Conservation (phyloP, 768 basidiomycete genomes). For the Lentinula boryana region DNA sequence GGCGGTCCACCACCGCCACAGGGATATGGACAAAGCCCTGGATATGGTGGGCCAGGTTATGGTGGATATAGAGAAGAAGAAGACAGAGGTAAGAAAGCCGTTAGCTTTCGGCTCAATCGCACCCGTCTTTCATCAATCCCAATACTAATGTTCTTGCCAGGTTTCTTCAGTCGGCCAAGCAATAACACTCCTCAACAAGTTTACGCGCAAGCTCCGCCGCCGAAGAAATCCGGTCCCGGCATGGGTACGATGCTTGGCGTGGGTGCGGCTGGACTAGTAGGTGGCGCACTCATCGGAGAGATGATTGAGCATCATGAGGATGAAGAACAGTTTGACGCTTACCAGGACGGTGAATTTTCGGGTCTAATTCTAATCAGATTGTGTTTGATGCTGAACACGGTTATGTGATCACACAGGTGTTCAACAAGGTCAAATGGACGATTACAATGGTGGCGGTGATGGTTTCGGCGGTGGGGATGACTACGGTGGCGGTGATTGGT, state of each 20-base stretch:
- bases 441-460: neutral
- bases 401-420: neutral
- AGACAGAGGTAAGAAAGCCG: constrained; percentile 17
- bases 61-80: constrained; percentile 12
- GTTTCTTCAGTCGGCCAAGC: constrained; percentile 23
- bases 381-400: neutral
- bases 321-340: constrained; percentile 5
- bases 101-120: neutral
- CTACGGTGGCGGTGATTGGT: neutral
- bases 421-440: constrained; percentile 2
- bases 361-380: neutral
- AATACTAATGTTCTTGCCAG: constrained; percentile 11
- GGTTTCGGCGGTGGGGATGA: neutral
- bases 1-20: constrained; percentile 14
- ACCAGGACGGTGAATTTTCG: constrained; percentile 4
- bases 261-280: constrained; percentile 63
- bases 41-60: neutral
- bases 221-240: constrained; percentile 43
- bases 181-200: constrained; percentile 28
- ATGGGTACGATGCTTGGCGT: constrained; percentile 35
- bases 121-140: neutral
- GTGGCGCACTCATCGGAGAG: constrained; percentile 49
- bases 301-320: constrained; percentile 33
- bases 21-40: constrained; percentile 14
- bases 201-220: constrained; percentile 27